A percentile compares a stretch with the other conserved stretches of the same genome.
Conservation (phyloP, 2,329 filamentous ascomycete genomes). For the Aspergillus brunneoviolaceus region DNA sequence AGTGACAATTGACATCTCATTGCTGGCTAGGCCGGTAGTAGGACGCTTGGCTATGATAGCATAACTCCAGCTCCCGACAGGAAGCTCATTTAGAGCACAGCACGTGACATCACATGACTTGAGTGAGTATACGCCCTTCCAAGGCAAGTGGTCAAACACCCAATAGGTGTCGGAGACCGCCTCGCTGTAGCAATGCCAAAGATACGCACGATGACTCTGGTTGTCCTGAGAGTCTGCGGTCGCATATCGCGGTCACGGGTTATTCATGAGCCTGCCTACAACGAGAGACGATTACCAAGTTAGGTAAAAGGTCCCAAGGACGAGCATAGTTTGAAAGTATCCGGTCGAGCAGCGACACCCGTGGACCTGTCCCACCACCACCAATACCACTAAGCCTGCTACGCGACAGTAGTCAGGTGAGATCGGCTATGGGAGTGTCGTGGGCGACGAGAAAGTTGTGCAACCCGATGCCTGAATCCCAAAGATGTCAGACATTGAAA, state of each 20-base stretch:
- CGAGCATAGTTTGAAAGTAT: not conserved
- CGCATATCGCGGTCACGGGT: not conserved
- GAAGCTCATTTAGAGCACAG: no score
- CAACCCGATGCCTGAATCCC: not conserved
- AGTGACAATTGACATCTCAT: not conserved
- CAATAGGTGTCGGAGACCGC: no score
- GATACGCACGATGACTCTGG: no score
- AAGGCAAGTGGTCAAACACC: no score
- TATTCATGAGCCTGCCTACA: not conserved
- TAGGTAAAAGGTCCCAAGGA: conserved; percentile 8
- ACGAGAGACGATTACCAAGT: not conserved
- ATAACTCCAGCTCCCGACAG: no score
- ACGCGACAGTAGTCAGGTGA: conserved; percentile 2
- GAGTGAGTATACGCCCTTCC: not conserved
- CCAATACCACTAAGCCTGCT: not conserved
- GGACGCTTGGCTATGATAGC: not conserved
- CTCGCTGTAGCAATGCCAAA: no score
- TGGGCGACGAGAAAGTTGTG: not conserved
- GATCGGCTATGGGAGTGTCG: not conserved
- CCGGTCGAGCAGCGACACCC: not conserved
- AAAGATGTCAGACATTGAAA: not conserved
- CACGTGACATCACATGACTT: not conserved
- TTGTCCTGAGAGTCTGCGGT: not conserved
- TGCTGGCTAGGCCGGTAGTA: not conserved
- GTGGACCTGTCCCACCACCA: not conserved